These are phyloP conservation scores for Trametes maxima DNA, from an alignment of 768 basidiomycete genomes.

Conservation along the genomic window DNA sequence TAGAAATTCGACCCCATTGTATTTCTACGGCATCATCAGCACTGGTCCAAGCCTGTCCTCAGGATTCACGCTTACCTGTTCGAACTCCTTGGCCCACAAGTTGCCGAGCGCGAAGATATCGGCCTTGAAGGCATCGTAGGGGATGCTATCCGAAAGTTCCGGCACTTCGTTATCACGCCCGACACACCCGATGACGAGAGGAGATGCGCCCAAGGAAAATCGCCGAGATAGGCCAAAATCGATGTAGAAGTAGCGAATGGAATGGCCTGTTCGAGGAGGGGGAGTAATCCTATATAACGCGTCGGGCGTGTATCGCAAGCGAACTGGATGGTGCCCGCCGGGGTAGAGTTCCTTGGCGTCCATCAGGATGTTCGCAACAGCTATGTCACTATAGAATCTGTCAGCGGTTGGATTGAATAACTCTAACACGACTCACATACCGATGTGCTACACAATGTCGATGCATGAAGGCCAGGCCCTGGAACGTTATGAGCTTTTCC, in stretches of 20 bases:
- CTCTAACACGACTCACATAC: not conserved
- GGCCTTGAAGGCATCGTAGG: constrained; percentile 29
- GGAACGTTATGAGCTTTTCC: not conserved
- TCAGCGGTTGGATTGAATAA: not conserved
- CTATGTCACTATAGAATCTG: constrained; percentile 21
- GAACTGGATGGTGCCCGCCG: constrained; percentile 26
- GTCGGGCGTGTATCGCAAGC: constrained; percentile 36
- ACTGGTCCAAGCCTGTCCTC: not conserved
- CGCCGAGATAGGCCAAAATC: constrained; percentile 27
- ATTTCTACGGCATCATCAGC: constrained; percentile 12
- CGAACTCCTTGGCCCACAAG: constrained; percentile 23
- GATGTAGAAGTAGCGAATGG: constrained; percentile 35
- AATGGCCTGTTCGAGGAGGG: constrained; percentile 35
- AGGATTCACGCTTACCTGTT: constrained; percentile 10
- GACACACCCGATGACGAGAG: constrained; percentile 15
- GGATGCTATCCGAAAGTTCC: constrained; percentile 23
- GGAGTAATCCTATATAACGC: constrained; percentile 33
- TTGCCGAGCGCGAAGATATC: constrained; percentile 29
- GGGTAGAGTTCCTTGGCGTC: constrained; percentile 24
- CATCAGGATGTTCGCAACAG: constrained; percentile 29
- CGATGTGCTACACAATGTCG: constrained; percentile 27
- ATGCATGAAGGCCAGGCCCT: constrained; percentile 31
- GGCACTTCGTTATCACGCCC: constrained; percentile 28
- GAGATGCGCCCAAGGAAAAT: constrained; percentile 16
- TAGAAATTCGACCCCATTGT: constrained; percentile 18